Evolutionary conservation across 2,329 filamentous ascomycete species (phyloP), one percentile per base, ranked within the genome.

Genomic region (Diaporthe eres): DNA sequence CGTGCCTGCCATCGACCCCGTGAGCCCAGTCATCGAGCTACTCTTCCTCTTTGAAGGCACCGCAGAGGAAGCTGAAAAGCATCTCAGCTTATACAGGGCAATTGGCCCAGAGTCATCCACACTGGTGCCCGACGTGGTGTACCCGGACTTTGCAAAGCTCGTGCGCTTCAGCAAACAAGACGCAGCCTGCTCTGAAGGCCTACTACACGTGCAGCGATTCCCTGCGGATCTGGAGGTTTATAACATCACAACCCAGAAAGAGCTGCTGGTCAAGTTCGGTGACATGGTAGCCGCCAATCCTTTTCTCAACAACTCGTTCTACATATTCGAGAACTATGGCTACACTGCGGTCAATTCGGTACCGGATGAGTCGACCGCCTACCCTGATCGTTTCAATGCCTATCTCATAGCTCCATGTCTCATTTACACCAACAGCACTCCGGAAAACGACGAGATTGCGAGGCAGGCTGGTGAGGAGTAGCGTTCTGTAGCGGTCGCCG

Each of bases 391-490:
- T 4, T 70, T 53, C 49, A 70, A 70, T 55, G 49, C 80, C 80
- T 7, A 77, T 70, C 78, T 89, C 10, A 84, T 88, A 44, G 72
- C 82, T 47, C 82, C 84, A 1, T 82, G 84, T 0, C 80, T 87
- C 7, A 70, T 34, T 78, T 87, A 39, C 80, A 79, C 13, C 87
- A 87, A 78, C 76, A 65, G 22, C 82, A 84, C n/a, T 78, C 74
- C 53, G 81, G 82, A n/a, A 57, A 79, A 0, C 2, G 67, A 75
- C 28, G 67, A 61, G 25, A 55, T 71, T n/a, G 73, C 44, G 25
- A 57, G 55, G 31, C 39, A 47, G 65, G 44, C 47, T 25, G 73
- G 65, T 25, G 58, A 72, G 28, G 28, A 42, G 5, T 22, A 72
- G n/a, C 42, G 67, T 1, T 28, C 49, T 8, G n/a, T 71, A 12